Evolutionary conservation across 768 basidiomycete species (phyloP).

Genomic region (Lentinula sp.): DNA sequence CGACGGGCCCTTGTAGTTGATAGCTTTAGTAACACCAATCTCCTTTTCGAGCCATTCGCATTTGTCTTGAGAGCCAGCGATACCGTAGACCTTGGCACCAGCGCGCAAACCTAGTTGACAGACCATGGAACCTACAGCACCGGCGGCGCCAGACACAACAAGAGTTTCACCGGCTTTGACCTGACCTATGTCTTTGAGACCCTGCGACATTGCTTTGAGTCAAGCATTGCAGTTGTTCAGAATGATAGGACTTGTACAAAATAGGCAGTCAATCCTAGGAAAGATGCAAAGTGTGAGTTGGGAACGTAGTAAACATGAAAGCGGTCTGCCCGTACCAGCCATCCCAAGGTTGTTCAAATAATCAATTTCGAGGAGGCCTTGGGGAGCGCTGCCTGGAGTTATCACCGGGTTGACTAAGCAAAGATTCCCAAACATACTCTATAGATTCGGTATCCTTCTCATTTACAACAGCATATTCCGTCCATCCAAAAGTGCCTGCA

Average conservation of each 20-base stretch:
- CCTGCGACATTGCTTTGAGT: conserved; percentile 35
- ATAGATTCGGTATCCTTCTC: conserved; percentile 47
- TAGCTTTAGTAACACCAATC: conserved; percentile 71
- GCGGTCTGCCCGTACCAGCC: conserved; percentile 46
- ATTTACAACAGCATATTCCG: conserved; percentile 61
- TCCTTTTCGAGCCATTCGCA: conserved; percentile 82
- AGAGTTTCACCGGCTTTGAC: conserved; percentile 82
- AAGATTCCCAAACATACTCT: conserved; percentile 35
- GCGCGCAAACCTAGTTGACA: conserved; percentile 79
- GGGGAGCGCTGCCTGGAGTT: conserved; percentile 36
- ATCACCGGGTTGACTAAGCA: not conserved
- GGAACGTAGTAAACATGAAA: not conserved
- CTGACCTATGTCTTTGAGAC: conserved; percentile 73
- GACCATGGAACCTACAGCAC: conserved; percentile 77
- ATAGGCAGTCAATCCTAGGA: conserved; percentile 79
- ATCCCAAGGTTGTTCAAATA: conserved; percentile 76
- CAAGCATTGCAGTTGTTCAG: not conserved
- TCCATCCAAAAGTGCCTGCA: conserved; percentile 51
- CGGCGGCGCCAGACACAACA: conserved; percentile 86
- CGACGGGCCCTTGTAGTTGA: conserved; percentile 81
- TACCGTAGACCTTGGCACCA: conserved; percentile 81
- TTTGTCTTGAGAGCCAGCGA: conserved; percentile 83
- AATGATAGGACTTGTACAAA: conserved; percentile 45
- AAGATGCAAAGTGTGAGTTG: not conserved
- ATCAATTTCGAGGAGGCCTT: conserved; percentile 64